A percentile compares a stretch with the other conserved stretches of the same genome.
phyloP scores from a whole-genome alignment of 176 grass and related monocot genomes.

The Avena atlantica region DNA sequence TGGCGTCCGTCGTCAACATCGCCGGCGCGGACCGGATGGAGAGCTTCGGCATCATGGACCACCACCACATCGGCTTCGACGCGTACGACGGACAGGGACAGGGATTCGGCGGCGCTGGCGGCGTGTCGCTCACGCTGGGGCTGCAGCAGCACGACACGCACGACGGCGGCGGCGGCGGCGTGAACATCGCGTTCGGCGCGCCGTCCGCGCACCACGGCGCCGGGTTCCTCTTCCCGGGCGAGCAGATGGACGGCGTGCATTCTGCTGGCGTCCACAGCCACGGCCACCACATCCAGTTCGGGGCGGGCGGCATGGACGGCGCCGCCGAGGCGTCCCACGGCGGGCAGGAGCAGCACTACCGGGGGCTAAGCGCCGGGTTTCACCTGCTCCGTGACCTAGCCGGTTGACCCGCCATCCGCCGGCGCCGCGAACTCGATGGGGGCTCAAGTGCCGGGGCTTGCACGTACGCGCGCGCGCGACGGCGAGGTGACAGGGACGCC shows the following conservation, averaged over 20 bases:
- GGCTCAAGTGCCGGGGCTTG: background rate
- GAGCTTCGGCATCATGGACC: slow-evolving; percentile 51
- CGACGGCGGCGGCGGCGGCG: slow-evolving; percentile 32
- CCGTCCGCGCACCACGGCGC: slow-evolving; percentile 24
- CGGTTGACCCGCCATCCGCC: slow-evolving; percentile 38
- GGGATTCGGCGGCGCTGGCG: slow-evolving; percentile 26
- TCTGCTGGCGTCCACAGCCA: slow-evolving; percentile 38
- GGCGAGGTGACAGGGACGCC: background rate
- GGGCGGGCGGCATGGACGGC: slow-evolving; percentile 29
- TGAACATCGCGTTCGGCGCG: slow-evolving; percentile 69
- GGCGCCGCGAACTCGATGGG: too few relatives aligned
- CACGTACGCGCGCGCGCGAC: background rate
- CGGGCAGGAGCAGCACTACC: slow-evolving; percentile 47
- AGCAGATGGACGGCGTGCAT: slow-evolving; percentile 54
- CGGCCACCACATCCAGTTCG: slow-evolving; percentile 47
- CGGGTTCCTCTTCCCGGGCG: slow-evolving; percentile 47
- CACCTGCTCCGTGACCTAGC: slow-evolving; percentile 67
- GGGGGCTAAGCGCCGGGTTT: slow-evolving; percentile 43
- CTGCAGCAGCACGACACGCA: slow-evolving; percentile 75
- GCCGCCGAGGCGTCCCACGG: slow-evolving; percentile 28
- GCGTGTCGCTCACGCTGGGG: slow-evolving; percentile 82
- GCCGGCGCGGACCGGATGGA: slow-evolving; percentile 26
- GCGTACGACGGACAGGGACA: slow-evolving; percentile 42
- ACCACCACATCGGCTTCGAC: slow-evolving; percentile 61
- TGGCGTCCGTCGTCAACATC: slow-evolving; percentile 78